These are phyloP conservation scores for Solanum tacnaense DNA, from an alignment of 257 asterid genomes.

Conservation along the genomic window DNA sequence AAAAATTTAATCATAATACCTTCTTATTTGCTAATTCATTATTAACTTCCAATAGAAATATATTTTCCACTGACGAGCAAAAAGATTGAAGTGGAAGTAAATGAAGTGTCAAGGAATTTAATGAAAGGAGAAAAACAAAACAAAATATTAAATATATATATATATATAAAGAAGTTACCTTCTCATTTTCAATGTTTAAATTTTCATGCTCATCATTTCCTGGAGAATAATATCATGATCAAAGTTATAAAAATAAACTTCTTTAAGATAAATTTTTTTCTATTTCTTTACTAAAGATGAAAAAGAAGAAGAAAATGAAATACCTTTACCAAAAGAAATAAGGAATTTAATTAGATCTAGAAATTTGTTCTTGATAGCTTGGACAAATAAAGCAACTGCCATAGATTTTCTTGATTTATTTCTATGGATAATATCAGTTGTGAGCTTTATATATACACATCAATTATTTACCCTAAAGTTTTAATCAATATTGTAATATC, in stretches of 20 bases:
- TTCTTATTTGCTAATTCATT: background rate
- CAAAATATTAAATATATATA: background rate
- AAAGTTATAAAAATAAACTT: background rate
- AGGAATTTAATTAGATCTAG: background rate
- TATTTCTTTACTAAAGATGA: background rate
- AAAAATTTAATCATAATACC: background rate
- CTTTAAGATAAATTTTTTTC: background rate
- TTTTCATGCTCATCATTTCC: background rate
- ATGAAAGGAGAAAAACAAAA: background rate
- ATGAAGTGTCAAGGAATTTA: background rate
- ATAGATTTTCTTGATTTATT: background rate
- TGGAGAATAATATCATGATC: background rate
- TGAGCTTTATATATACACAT: background rate
- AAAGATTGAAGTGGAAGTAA: background rate
- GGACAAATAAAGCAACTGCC: background rate
- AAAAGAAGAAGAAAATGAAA: background rate
- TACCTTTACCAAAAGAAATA: background rate
- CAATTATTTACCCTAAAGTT: background rate
- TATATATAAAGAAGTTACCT: background rate
- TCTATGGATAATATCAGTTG: background rate
- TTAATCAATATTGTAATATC: background rate
- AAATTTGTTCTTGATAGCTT: background rate
- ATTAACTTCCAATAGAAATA: background rate
- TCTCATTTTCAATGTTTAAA: background rate
- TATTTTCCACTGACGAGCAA: background rate